Percentiles rank a stretch among this genome's conserved stretches.
phyloP scores from a whole-genome alignment of 345 rosid genomes.

The Salix koriyanagi region DNA sequence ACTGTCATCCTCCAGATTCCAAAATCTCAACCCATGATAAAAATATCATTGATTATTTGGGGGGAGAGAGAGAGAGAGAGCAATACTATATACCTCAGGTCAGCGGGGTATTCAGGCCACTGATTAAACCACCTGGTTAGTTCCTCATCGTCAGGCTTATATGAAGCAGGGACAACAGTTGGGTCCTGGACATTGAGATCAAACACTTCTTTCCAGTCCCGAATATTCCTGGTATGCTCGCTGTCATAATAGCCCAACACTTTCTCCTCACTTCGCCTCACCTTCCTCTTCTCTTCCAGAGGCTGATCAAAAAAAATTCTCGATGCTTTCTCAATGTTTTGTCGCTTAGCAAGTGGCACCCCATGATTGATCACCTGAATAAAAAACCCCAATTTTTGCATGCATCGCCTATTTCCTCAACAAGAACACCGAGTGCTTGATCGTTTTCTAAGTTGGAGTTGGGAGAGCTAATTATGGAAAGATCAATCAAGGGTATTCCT shows the following conservation, averaged over 20 bases:
- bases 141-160: constrained; percentile 18
- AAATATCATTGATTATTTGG: no score
- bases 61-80: no score
- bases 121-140: constrained; percentile 15
- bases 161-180: constrained; percentile 22
- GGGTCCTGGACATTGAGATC: constrained; percentile 22
- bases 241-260: constrained; percentile 33
- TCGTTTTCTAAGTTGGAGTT: not conserved
- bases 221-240: constrained; percentile 48
- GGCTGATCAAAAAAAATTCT: constrained; percentile 28
- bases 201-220: constrained; percentile 55
- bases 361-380: constrained; percentile 49
- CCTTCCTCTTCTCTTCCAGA: constrained; percentile 36
- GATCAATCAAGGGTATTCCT: constrained; percentile 39
- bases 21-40: no score
- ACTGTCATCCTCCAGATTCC: no score
- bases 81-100: constrained; percentile 6
- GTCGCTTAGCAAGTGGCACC: constrained; percentile 21
- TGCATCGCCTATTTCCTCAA: constrained; percentile 29
- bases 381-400: constrained; percentile 42
- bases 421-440: constrained; percentile 8
- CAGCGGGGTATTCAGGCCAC: constrained; percentile 32
- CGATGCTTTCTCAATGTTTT: constrained; percentile 11
- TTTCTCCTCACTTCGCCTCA: constrained; percentile 24
- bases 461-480: constrained; percentile 9